phyloP scores from a whole-genome alignment of 108 stramenopile species.

The Aureococcus anophagefferens region DNA sequence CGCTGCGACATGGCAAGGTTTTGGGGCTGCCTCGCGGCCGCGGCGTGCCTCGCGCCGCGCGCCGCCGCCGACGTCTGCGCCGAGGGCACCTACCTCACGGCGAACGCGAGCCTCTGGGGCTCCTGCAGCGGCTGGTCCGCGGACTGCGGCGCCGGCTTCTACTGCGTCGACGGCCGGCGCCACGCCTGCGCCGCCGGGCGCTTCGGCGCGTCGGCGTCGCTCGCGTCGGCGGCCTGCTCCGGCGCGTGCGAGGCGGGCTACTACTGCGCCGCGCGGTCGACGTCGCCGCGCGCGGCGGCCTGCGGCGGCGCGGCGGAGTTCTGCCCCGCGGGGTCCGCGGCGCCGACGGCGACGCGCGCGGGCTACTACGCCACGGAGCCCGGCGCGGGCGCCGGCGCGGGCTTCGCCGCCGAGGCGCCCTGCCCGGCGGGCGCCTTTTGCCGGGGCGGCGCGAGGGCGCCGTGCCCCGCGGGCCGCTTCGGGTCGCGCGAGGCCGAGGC shows the following conservation, averaged over 20 bases:
- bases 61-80: neutral
- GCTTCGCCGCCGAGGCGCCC: constrained; percentile 10
- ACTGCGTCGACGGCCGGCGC: constrained; percentile 15
- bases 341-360: neutral
- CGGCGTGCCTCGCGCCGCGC: too few species aligned
- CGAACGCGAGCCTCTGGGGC: neutral
- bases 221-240: neutral
- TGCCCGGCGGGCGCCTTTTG: neutral
- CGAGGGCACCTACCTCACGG: neutral
- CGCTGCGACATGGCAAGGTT: too few species aligned
- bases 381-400: constrained; percentile 35
- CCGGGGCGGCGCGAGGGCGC: too few species aligned
- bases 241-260: constrained; percentile 31
- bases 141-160: constrained; percentile 19
- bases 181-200: constrained; percentile 34
- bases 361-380: constrained; percentile 2
- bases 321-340: neutral
- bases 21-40: too few species aligned
- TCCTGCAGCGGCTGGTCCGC: neutral
- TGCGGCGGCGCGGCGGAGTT: constrained; percentile 18
- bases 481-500: too few species aligned
- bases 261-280: constrained; percentile 32
- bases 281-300: constrained; percentile 14
- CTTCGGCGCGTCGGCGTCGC: constrained; percentile 22
- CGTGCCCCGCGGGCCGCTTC: too few species aligned